phyloP scores from a whole-genome alignment of 768 basidiomycete species.

The Suillus variegatus region DNA sequence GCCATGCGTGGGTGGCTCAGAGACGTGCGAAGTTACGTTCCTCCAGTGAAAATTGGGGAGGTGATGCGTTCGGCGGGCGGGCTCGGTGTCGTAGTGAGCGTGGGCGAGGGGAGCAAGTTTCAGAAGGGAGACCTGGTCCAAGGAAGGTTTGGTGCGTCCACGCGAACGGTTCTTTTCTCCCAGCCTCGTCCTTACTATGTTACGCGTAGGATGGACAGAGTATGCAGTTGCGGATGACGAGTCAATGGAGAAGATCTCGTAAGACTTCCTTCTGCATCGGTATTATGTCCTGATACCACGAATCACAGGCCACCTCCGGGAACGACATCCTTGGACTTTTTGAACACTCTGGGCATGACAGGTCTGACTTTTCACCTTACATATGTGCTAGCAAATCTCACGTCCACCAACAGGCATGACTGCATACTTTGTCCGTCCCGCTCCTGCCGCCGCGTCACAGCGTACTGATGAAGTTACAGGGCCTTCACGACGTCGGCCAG shows the following conservation, averaged over 20 bases:
- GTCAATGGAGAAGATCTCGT: constrained; percentile 56
- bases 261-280: constrained; percentile 23
- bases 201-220: constrained; percentile 70
- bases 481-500: constrained; percentile 77
- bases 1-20: constrained; percentile 86
- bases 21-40: constrained; percentile 69
- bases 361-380: constrained; percentile 44
- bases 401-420: constrained; percentile 61
- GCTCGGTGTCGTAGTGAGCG: constrained; percentile 65
- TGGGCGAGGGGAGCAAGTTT: constrained; percentile 54
- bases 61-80: constrained; percentile 76
- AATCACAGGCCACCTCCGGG: constrained; percentile 55
- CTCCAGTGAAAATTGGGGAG: constrained; percentile 72
- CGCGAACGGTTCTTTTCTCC: background rate
- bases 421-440: constrained; percentile 76
- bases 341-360: constrained; percentile 75
- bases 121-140: constrained; percentile 69
- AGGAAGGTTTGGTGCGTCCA: constrained; percentile 56
- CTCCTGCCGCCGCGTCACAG: background rate
- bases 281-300: background rate
- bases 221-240: constrained; percentile 64
- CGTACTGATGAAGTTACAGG: constrained; percentile 44
- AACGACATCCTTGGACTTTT: constrained; percentile 67
- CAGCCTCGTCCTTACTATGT: background rate
- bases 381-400: background rate